Evolutionary conservation across 2,329 filamentous ascomycete genomes (phyloP).

Genomic region (Podosphaera leucotricha): DNA sequence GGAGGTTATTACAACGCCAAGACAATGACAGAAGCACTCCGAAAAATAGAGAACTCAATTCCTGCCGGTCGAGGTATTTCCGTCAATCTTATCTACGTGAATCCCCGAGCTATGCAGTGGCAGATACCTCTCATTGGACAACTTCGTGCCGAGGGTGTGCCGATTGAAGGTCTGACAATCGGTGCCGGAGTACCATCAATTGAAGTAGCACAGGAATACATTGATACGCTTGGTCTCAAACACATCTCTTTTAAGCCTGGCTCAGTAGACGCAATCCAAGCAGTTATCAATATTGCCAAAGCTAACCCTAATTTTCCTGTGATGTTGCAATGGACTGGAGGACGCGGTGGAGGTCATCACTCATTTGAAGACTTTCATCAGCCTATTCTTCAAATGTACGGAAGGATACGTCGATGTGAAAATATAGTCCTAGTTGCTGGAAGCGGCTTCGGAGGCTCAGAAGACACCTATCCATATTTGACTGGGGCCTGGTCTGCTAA

Average conservation of each 20-base stretch:
- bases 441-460: slow-evolving; percentile 72
- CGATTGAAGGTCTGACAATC: slow-evolving; percentile 79
- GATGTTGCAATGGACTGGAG: slow-evolving; percentile 84
- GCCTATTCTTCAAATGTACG: slow-evolving; percentile 77
- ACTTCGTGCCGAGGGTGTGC: slow-evolving; percentile 62
- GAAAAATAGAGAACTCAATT: slow-evolving; percentile 65
- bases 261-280: slow-evolving; percentile 67
- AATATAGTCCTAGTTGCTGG: slow-evolving; percentile 81
- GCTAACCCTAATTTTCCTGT: slow-evolving; percentile 89
- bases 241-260: slow-evolving; percentile 91
- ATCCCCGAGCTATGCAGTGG: slow-evolving; percentile 74
- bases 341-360: slow-evolving; percentile 81
- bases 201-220: slow-evolving; percentile 82
- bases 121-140: slow-evolving; percentile 68
- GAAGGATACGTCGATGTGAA: slow-evolving; percentile 58
- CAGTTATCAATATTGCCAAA: slow-evolving; percentile 79
- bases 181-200: slow-evolving; percentile 85
- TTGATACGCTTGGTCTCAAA: slow-evolving; percentile 75
- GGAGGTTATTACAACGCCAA: slow-evolving; percentile 73
- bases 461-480: slow-evolving; percentile 81
- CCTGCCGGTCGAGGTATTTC: slow-evolving; percentile 71
- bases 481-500: slow-evolving; percentile 73
- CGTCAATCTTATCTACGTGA: slow-evolving; percentile 79
- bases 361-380: slow-evolving; percentile 92
- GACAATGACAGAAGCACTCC: slow-evolving; percentile 60